phyloP scores from a whole-genome alignment of 1,284 basidiomycete species.

The Taiwanofungus camphoratus region DNA sequence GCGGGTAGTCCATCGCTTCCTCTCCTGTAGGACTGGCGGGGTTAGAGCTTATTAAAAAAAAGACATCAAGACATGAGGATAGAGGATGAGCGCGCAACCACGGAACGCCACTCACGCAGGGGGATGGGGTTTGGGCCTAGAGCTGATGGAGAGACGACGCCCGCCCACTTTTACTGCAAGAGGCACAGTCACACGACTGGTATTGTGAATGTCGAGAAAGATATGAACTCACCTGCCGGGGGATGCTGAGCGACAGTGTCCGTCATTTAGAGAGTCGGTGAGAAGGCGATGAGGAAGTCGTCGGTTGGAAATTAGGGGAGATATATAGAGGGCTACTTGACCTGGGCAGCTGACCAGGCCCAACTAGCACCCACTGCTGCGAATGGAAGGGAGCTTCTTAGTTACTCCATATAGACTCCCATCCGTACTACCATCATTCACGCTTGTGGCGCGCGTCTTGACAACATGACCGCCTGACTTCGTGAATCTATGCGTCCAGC shows the following conservation, averaged over 20 bases:
- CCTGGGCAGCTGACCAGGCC: conserved; percentile 17
- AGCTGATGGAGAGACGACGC: conserved; percentile 48
- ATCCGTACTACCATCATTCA: conserved; percentile 1
- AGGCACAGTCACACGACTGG: not conserved
- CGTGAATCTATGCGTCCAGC: no score
- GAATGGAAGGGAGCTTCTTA: conserved; percentile 13
- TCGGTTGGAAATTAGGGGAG: not conserved
- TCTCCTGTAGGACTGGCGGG: conserved; percentile 20
- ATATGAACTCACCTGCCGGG: conserved; percentile 18
- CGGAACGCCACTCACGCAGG: conserved; percentile 29
- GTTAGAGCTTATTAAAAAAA: conserved; percentile 24
- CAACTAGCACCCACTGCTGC: conserved; percentile 17
- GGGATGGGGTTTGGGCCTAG: conserved; percentile 33
- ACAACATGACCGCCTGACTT: no score
- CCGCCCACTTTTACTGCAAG: conserved; percentile 60
- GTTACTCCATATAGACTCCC: conserved; percentile 3
- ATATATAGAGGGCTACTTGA: conserved; percentile 6
- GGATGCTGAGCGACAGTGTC: conserved; percentile 26
- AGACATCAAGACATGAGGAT: not conserved
- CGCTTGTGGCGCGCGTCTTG: no score
- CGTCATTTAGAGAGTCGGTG: conserved; percentile 9
- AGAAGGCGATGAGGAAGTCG: not conserved
- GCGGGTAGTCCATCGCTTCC: conserved; percentile 50
- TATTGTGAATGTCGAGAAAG: not conserved
- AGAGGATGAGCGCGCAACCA: conserved; percentile 7